Evolutionary conservation across 140 eudicot species (phyloP).

Genomic region (Flaveria floridana): DNA sequence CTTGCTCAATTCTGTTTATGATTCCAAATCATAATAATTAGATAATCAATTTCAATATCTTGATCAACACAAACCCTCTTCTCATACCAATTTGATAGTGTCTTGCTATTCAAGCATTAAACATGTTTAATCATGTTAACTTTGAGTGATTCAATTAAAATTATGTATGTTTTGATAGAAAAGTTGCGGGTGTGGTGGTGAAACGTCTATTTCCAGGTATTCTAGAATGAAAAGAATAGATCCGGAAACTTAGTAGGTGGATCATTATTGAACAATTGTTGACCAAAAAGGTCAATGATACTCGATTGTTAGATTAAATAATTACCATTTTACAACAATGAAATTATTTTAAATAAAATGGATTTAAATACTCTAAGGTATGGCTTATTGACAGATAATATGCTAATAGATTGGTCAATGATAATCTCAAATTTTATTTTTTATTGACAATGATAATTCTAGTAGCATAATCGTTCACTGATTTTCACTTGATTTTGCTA

Average conservation of each 20-base stretch:
- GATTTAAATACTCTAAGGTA: no score
- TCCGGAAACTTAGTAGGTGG: neutral
- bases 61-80: neutral
- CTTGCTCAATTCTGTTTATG: no score
- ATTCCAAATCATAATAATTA: no score
- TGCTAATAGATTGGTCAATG: no score
- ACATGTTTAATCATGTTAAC: neutral
- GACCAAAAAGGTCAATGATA: neutral
- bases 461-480: no score
- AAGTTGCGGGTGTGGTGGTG: conserved; percentile 23
- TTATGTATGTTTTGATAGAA: neutral
- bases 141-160: neutral
- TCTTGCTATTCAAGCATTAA: neutral
- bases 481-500: no score
- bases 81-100: neutral
- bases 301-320: neutral
- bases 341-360: neutral
- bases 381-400: no score
- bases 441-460: no score
- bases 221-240: neutral
- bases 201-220: conserved; percentile 5
- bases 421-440: no score
- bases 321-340: neutral
- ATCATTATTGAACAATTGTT: neutral
- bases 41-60: neutral